Evolutionary conservation across 257 asterid species (phyloP).

Genomic region (Nicotiana otophora): DNA sequence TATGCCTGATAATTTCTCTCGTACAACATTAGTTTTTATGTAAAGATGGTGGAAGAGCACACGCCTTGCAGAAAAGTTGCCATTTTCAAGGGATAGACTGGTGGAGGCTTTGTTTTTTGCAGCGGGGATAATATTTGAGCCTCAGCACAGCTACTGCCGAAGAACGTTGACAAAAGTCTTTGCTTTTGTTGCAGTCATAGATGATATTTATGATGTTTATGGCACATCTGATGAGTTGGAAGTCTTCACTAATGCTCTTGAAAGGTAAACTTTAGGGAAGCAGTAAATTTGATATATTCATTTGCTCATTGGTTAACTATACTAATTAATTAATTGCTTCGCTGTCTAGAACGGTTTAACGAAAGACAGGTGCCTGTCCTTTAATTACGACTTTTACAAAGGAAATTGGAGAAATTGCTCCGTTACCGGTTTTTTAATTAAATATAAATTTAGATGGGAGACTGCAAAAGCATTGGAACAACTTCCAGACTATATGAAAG

Average conservation of each 20-base stretch:
- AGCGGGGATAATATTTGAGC: not conserved
- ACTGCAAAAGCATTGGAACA: no score
- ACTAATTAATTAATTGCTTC: no score
- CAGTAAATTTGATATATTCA: no score
- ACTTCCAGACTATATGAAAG: no score
- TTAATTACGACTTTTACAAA: no score
- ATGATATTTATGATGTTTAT: constrained; percentile 4
- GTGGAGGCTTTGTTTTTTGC: constrained; percentile 12
- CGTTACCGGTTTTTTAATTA: no score
- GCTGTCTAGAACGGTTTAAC: no score
- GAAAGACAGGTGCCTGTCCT: no score
- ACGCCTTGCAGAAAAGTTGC: not conserved
- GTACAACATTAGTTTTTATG: not conserved
- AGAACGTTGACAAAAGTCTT: constrained; percentile 18
- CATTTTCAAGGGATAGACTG: constrained; percentile 13
- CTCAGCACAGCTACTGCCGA: not conserved
- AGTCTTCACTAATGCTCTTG: constrained; percentile 24
- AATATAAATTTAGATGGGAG: no score
- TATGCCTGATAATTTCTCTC: not conserved
- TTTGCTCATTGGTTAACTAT: no score
- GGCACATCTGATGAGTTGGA: constrained; percentile 26
- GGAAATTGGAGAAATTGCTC: no score
- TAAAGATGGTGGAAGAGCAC: constrained; percentile 18
- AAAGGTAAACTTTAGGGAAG: constrained; percentile 21
- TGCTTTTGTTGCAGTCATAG: constrained; percentile 9